Base-by-base conservation (phyloP, 2,329 filamentous ascomycete genomes). In the Didymella glomerata region DNA sequence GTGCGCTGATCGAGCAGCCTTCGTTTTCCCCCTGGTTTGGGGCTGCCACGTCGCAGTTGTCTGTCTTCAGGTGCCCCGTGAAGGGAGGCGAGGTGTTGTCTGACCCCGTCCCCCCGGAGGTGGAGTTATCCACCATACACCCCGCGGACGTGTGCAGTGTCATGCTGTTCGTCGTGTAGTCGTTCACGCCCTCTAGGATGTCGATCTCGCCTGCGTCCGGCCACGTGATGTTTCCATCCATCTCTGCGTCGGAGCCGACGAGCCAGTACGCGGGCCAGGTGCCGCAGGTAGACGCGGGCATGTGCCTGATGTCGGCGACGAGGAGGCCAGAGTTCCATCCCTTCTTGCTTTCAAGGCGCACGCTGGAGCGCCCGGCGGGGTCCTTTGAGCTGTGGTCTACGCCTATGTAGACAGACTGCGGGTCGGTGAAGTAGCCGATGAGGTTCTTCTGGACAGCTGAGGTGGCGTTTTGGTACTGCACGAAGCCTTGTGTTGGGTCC, bases 401-500 rank as follows among this genome's bases (percentile, higher is more conserved):
- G 10, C 38, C 38, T 2, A 41, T 20, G 36, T 24, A 24, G 20
- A 41, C 20, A 11, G 38, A 24, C 6, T 41, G 38, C 20, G 38
- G 24, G 38, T 22, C 38, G 1, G 38, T 3, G 8, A 40, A 14
- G 20, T 41, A 41, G 38, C 38, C 38, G 38, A 41, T 24, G 18
- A 41, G 38, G 11, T 22, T 22, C 38, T 41, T 18, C 5, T 11
- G n/a, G 18, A 41, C 24, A 20, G 38, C 38, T 3, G 38, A 41
- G 38, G 38, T 24, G 38, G 18, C 18, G 20, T 41, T 41, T 24
- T 22, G 38, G 20, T 41, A 41, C 8, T 41, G 62, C 3, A 76
- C 73, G 34, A 72, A 76, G 30, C 73, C 72, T 1, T 68, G 27
- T 1, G 72, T 76, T 8, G 72, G 72, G 41, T 76, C 72, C 0